Conservation (phyloP, 2,329 filamentous ascomycete species). For the Triangularia setosa region DNA sequence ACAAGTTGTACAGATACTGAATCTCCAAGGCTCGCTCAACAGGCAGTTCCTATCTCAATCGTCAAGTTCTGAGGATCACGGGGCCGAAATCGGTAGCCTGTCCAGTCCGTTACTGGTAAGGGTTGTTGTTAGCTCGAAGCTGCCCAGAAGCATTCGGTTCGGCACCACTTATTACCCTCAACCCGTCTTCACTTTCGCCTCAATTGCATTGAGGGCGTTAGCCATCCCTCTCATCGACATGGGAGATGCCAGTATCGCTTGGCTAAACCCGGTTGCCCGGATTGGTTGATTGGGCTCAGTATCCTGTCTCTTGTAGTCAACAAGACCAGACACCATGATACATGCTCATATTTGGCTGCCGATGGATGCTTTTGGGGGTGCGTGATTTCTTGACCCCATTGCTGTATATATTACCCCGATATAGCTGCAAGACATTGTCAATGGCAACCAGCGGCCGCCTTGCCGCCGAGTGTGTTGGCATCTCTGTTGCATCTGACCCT, state of each 20-base stretch:
- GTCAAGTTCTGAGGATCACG: neutral
- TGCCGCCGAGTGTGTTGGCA: neutral
- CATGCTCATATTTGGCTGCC: neutral
- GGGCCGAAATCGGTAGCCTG: neutral
- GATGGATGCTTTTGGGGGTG: slow-evolving; percentile 16
- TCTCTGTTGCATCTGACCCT: slow-evolving; percentile 10
- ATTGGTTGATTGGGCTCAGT: slow-evolving; percentile 3
- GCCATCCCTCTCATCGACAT: slow-evolving; percentile 1
- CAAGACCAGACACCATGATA: neutral
- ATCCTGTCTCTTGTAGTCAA: neutral
- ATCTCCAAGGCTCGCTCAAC: neutral
- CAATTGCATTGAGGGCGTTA: neutral
- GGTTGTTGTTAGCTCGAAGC: neutral
- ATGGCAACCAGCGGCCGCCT: slow-evolving; percentile 9
- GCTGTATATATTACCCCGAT: slow-evolving; percentile 25
- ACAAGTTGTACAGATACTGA: neutral
- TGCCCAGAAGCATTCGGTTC: neutral
- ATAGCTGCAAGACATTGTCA: slow-evolving; percentile 18
- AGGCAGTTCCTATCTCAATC: neutral
- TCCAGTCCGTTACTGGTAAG: neutral
- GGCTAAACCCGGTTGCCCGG: slow-evolving; percentile 20
- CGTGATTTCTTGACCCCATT: slow-evolving; percentile 28
- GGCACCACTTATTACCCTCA: neutral
- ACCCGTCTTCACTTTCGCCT: no score
- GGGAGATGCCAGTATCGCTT: slow-evolving; percentile 9